These are phyloP conservation scores for Albifimbria verrucaria DNA, from an alignment of 2,329 filamentous ascomycete species.

Conservation along the genomic window DNA sequence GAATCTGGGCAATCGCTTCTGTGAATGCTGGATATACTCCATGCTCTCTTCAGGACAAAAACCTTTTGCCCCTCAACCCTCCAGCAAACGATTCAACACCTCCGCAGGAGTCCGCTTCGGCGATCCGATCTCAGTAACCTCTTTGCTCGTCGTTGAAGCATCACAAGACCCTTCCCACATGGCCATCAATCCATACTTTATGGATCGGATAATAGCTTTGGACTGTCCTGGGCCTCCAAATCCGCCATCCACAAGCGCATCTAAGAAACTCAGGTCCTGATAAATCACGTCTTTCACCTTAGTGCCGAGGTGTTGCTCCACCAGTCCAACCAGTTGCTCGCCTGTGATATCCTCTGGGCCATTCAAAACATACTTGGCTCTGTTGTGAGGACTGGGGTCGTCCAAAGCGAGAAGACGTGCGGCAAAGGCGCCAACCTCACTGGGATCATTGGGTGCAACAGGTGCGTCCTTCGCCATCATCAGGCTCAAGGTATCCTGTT, in stretches of 20 bases:
- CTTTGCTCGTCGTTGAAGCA: not conserved
- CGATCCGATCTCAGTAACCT: not conserved
- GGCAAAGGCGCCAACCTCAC: not conserved
- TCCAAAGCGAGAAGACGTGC: not conserved
- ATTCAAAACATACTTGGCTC: not conserved
- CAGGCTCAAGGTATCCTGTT: not conserved
- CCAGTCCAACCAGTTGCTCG: not conserved
- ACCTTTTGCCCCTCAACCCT: too few species aligned
- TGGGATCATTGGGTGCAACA: not conserved
- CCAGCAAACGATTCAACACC: not conserved
- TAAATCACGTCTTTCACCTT: not conserved
- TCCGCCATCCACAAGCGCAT: too few species aligned
- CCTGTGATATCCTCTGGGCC: constrained; percentile 1
- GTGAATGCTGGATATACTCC: not conserved
- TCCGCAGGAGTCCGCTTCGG: not conserved
- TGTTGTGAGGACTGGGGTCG: not conserved
- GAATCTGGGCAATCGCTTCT: not conserved
- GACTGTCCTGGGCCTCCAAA: not conserved
- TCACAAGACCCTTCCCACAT: not conserved
- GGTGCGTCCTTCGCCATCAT: not conserved
- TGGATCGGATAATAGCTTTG: not conserved
- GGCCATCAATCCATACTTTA: not conserved
- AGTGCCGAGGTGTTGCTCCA: not conserved
- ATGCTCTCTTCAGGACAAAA: too few species aligned
- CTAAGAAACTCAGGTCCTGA: not conserved